A percentile compares a stretch with the other conserved stretches of the same genome.
Conservation (phyloP, 23 red algal species). For the Gracilaria domingensis region DNA sequence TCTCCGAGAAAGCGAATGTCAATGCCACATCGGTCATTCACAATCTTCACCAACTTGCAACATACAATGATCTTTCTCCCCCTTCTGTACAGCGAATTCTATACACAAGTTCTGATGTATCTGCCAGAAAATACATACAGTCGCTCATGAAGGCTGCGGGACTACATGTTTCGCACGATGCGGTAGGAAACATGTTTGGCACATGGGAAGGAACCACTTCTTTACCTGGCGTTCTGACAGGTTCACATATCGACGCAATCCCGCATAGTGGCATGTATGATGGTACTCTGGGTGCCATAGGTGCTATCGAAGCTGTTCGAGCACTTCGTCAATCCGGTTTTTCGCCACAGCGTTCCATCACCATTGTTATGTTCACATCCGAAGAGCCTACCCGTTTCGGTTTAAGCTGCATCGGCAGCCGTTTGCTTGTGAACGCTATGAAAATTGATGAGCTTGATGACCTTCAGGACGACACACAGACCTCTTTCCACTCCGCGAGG, state of each 20-base stretch:
- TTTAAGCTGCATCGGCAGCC: slow-evolving; percentile 75
- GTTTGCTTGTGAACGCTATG: slow-evolving; percentile 45
- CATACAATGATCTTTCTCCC: slow-evolving; percentile 60
- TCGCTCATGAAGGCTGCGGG: slow-evolving; percentile 38
- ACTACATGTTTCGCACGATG: slow-evolving; percentile 64
- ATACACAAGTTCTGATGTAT: slow-evolving; percentile 67
- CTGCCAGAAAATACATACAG: slow-evolving; percentile 63
- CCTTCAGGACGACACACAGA: slow-evolving; percentile 44
- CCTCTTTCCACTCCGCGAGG: slow-evolving; percentile 50
- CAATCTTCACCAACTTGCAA: slow-evolving; percentile 39
- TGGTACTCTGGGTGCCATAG: slow-evolving; percentile 76
- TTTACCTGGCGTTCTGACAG: slow-evolving; percentile 55
- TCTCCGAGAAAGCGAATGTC: background rate
- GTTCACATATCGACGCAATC: slow-evolving; percentile 81
- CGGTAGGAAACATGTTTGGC: slow-evolving; percentile 79
- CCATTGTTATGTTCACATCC: slow-evolving; percentile 78
- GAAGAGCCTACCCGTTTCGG: slow-evolving; percentile 91
- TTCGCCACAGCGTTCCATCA: slow-evolving; percentile 51
- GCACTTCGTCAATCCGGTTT: slow-evolving; percentile 60
- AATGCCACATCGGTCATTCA: slow-evolving; percentile 8
- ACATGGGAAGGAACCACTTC: slow-evolving; percentile 40
- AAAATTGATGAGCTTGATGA: slow-evolving; percentile 6
- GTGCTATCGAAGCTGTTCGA: slow-evolving; percentile 74
- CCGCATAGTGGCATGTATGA: slow-evolving; percentile 80
- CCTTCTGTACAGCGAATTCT: slow-evolving; percentile 72